Evolutionary conservation across 208 protist genomes (phyloP).

Genomic region (Acanthamoeba royreba): DNA sequence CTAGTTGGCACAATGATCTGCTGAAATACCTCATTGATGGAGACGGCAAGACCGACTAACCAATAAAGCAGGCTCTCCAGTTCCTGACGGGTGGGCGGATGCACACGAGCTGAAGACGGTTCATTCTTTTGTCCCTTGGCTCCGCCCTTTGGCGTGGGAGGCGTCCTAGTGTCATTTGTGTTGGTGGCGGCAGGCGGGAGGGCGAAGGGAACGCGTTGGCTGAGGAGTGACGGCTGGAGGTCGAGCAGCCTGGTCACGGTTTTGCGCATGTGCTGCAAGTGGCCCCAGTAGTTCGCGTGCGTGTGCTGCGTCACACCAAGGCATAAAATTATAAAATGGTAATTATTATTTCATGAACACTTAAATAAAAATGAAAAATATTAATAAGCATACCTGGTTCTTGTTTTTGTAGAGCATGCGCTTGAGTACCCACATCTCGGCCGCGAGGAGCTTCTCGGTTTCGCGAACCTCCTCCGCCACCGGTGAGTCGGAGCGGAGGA

Average conservation of each 20-base stretch:
- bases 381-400: not conserved
- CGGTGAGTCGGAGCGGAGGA: not conserved
- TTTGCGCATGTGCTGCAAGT: not conserved
- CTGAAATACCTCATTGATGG: not conserved
- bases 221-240: not conserved
- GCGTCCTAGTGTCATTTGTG: not conserved
- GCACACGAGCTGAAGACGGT: not conserved
- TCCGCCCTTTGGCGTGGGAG: not conserved
- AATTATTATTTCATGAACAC: not conserved
- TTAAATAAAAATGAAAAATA: not conserved
- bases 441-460: not conserved
- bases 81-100: not conserved
- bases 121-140: not conserved
- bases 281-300: not conserved
- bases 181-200: not conserved
- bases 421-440: not conserved
- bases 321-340: not conserved
- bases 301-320: not conserved
- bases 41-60: not conserved
- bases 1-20: not conserved
- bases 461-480: not conserved
- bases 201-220: not conserved
- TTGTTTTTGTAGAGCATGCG: conserved; percentile 9
- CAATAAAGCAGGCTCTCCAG: not conserved
- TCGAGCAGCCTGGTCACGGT: not conserved